Evolutionary conservation across 768 basidiomycete genomes (phyloP), one percentile per base, ranked within the genome.

Genomic region (Collybiopsis luxurians): DNA sequence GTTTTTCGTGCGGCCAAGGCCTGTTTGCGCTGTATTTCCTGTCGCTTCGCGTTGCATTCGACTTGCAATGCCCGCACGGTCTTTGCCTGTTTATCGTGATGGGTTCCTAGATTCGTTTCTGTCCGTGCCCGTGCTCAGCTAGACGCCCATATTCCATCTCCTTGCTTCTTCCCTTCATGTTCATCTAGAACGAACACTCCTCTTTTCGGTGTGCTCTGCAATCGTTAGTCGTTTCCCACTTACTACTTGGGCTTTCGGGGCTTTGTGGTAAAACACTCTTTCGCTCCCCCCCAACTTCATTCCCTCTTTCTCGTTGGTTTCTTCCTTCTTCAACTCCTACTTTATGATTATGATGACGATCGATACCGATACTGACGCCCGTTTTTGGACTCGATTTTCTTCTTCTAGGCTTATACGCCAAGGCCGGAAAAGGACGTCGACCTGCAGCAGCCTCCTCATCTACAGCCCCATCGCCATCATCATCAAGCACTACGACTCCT

Each of bases 1-100:
- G 26, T 45, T 34, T 31, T 71, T 27, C 2, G 30, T 36, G 15
- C 17, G 48, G 23, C 9, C 30, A 3, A 10, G 31, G 48, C 21
- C 27, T 30, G 46, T 19, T 19, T 50, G 17, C 19, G 3, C 2
- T 72, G n/a, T n/a, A n/a, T n/a, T n/a, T n/a, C n/a, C n/a, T n/a
- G n/a, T n/a, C n/a, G n/a, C n/a, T n/a, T n/a, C n/a, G n/a, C n/a
- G n/a, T n/a, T n/a, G n/a, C n/a, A n/a, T 66, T 71, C 68, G 38
- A 66, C 4, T 42, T 5, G 4, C 13, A 17, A n/a, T n/a, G 40
- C 5, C 13, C 7, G 40, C 40, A 42, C 13, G 36, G 36, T 38
- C 36, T 17, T 38, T 38, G 36, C 36, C 17, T 38, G 40, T 21
- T 42, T 42, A 15, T 42, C 40, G 31, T 34, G 31, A 34, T 34